A percentile compares a stretch with the other conserved stretches of the same genome.
Evolutionary conservation across 176 grass and related monocot species (phyloP).

Genomic region (Oryza meridionalis): DNA sequence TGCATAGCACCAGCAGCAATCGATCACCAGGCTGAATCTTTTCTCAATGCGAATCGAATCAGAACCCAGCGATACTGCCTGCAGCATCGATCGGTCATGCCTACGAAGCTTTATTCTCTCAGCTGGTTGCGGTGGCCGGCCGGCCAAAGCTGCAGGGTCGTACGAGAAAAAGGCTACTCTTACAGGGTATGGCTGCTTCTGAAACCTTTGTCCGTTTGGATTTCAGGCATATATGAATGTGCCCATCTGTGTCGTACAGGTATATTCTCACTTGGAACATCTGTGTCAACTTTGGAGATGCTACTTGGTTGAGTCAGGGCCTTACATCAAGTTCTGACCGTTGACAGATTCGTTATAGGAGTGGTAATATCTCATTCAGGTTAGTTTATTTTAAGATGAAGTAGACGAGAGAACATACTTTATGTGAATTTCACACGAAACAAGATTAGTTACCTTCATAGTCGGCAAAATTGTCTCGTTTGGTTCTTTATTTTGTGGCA

Average conservation of each 20-base stretch:
- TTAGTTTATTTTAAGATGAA: too few species aligned
- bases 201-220: background rate
- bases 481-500: too few species aligned
- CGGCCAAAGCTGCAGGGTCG: background rate
- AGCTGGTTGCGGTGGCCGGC: background rate
- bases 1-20: conserved; percentile 12
- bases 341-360: too few species aligned
- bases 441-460: too few species aligned
- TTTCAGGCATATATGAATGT: conserved; percentile 23
- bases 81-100: background rate
- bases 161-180: conserved; percentile 10
- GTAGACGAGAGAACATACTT: too few species aligned
- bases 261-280: background rate
- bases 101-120: conserved; percentile 4
- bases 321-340: too few species aligned
- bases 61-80: background rate
- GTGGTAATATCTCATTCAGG: too few species aligned
- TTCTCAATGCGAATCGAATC: conserved; percentile 43
- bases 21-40: conserved; percentile 43
- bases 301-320: too few species aligned
- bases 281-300: background rate
- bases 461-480: too few species aligned
- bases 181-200: background rate
- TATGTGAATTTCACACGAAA: too few species aligned
- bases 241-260: background rate